A percentile compares a stretch with the other conserved stretches of the same genome.
These are phyloP conservation scores for Pisolithus sp. DNA, from an alignment of 768 basidiomycete species.

Conservation along the genomic window DNA sequence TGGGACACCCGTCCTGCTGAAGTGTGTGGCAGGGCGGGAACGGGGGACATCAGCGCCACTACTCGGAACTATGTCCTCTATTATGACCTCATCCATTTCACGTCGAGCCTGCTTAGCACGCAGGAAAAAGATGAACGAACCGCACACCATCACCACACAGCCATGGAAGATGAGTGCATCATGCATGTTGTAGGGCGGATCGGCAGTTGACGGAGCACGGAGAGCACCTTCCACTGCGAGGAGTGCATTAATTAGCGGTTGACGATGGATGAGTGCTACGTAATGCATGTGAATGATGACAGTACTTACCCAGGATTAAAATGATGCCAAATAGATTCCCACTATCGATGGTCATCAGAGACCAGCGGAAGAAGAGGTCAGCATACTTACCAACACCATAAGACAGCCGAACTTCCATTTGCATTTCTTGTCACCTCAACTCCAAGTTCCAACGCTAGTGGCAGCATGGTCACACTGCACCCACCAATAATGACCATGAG, in stretches of 20 bases:
- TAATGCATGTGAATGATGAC: background rate
- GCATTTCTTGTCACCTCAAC: slow-evolving; percentile 78
- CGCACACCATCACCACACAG: slow-evolving; percentile 35
- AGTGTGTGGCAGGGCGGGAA: background rate
- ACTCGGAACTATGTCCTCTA: background rate
- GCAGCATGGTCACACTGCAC: slow-evolving; percentile 62
- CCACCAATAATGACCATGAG: slow-evolving; percentile 67
- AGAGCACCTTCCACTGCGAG: slow-evolving; percentile 57
- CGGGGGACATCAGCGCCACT: background rate
- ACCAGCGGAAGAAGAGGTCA: background rate
- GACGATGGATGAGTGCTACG: background rate
- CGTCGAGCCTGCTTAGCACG: slow-evolving; percentile 59
- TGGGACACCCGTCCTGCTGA: background rate
- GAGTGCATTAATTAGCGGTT: no score
- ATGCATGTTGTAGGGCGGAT: slow-evolving; percentile 72
- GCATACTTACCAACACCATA: slow-evolving; percentile 64
- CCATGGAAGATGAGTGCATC: slow-evolving; percentile 64
- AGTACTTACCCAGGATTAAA: slow-evolving; percentile 53
- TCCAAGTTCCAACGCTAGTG: slow-evolving; percentile 69
- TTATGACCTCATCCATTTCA: slow-evolving; percentile 53
- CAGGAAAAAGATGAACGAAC: slow-evolving; percentile 42
- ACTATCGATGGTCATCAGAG: slow-evolving; percentile 27
- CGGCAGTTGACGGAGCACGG: slow-evolving; percentile 50
- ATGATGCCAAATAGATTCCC: slow-evolving; percentile 61
- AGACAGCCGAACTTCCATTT: slow-evolving; percentile 65